phyloP scores from a whole-genome alignment of 805 yeast genomes.

The Saccharomyces jurei region DNA sequence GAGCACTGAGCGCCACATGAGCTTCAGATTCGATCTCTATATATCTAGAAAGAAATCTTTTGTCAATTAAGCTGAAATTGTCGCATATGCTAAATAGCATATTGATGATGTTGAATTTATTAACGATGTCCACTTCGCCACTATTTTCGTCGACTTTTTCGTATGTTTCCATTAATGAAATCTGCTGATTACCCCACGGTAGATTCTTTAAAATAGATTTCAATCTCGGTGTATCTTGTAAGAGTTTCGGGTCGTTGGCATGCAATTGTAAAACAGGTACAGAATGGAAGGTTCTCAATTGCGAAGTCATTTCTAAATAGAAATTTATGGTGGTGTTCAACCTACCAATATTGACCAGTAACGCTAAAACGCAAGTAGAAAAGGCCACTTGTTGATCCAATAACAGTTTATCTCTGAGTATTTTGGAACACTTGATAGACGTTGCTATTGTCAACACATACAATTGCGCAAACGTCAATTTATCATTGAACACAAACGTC shows the following conservation, averaged over 20 bases:
- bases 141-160: conserved; percentile 44
- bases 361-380: conserved; percentile 71
- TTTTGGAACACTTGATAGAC: conserved; percentile 73
- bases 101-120: conserved; percentile 59
- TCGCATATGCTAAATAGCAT: conserved; percentile 67
- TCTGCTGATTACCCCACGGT: conserved; percentile 24
- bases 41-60: conserved; percentile 21
- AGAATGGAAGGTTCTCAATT: conserved; percentile 85
- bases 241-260: conserved; percentile 50
- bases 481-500: conserved; percentile 33
- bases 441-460: conserved; percentile 77
- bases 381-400: conserved; percentile 54
- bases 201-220: conserved; percentile 69
- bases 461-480: conserved; percentile 71
- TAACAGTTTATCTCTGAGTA: conserved; percentile 68
- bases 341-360: conserved; percentile 85
- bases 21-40: conserved; percentile 16
- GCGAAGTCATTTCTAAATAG: conserved; percentile 92
- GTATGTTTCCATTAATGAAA: conserved; percentile 59
- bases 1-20: conserved; percentile 3
- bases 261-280: conserved; percentile 74
- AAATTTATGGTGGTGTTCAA: conserved; percentile 92
- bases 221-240: conserved; percentile 91
- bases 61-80: conserved; percentile 45
- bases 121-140: conserved; percentile 38